Conservation (phyloP, 345 rosid genomes). For the Syzygium aromaticum region DNA sequence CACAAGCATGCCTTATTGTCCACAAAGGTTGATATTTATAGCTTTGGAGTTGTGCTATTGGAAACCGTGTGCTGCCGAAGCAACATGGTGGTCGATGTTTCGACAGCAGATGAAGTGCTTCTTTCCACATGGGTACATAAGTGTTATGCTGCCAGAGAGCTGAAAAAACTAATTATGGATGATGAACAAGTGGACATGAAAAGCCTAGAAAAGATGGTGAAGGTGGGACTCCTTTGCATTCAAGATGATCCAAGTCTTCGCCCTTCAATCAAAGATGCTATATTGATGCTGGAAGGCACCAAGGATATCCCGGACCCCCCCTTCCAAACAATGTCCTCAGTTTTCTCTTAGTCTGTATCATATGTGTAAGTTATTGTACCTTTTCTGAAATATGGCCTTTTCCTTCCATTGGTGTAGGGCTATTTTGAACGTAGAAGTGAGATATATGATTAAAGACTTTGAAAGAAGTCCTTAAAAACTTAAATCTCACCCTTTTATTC, state of each 20-base stretch:
- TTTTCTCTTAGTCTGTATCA: neutral
- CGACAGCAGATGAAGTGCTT: neutral
- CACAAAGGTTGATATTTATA: slow-evolving; percentile 10
- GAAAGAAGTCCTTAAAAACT: no score
- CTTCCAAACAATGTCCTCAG: neutral
- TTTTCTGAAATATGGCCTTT: neutral
- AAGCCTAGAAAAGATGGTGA: slow-evolving; percentile 11
- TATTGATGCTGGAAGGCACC: slow-evolving; percentile 10
- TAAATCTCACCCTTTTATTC: no score
- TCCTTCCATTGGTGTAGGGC: neutral
- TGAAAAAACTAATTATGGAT: neutral
- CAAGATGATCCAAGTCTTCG: slow-evolving; percentile 15
- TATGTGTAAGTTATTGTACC: neutral
- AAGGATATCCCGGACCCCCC: slow-evolving; percentile 4
- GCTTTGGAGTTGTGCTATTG: slow-evolving; percentile 18
- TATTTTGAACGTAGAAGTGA: no score
- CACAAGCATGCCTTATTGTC: neutral
- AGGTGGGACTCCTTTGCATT: slow-evolving; percentile 3
- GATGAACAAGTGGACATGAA: slow-evolving; percentile 4
- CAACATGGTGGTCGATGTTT: neutral
- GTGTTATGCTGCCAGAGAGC: slow-evolving; percentile 3
- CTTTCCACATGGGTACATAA: slow-evolving; percentile 10
- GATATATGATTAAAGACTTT: no score
- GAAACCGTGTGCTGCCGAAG: slow-evolving; percentile 9
- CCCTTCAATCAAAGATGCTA: slow-evolving; percentile 6